Evolutionary conservation across 2,329 filamentous ascomycete species (phyloP).

Genomic region (Aspergillus neotritici): DNA sequence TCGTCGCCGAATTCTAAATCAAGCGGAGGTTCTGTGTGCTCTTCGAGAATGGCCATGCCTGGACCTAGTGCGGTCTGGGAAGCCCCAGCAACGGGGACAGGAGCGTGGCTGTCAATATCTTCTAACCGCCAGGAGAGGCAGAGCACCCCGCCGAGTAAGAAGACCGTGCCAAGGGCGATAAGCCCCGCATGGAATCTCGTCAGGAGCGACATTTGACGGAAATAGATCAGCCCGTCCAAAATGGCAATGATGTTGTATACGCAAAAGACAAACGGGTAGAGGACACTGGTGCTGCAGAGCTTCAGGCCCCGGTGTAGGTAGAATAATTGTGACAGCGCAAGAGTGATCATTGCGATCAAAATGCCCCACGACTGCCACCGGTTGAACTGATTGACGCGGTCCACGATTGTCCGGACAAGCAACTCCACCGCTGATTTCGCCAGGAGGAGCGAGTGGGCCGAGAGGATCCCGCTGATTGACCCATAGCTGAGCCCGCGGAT

Average conservation of each 20-base stretch:
- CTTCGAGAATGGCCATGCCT: slow-evolving; percentile 72
- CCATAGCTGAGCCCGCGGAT: slow-evolving; percentile 82
- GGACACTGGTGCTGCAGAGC: slow-evolving; percentile 86
- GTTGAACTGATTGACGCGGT: slow-evolving; percentile 86
- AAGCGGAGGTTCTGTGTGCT: slow-evolving; percentile 28
- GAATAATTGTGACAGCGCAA: slow-evolving; percentile 88
- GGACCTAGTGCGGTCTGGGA: slow-evolving; percentile 66
- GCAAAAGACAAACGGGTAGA: slow-evolving; percentile 97
- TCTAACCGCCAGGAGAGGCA: slow-evolving; percentile 90
- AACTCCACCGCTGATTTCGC: slow-evolving; percentile 96
- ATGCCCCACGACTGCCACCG: slow-evolving; percentile 95
- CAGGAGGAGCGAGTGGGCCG: slow-evolving; percentile 85
- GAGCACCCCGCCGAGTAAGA: slow-evolving; percentile 81
- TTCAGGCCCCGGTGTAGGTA: slow-evolving; percentile 92
- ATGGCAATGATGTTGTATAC: slow-evolving; percentile 99
- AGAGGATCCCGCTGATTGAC: slow-evolving; percentile 83
- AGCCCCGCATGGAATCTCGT: slow-evolving; percentile 62
- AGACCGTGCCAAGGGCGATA: slow-evolving; percentile 78
- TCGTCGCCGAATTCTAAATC: slow-evolving; percentile 30
- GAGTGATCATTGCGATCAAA: slow-evolving; percentile 68
- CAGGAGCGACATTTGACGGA: slow-evolving; percentile 78
- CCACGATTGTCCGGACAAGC: slow-evolving; percentile 77
- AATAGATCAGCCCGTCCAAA: slow-evolving; percentile 93
- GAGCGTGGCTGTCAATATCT: slow-evolving; percentile 46
- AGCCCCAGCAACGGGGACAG: slow-evolving; percentile 45